Percentiles rank a stretch among this genome's conserved stretches.
phyloP scores from a whole-genome alignment of 1,284 basidiomycete species.

The Mycena citricolor region DNA sequence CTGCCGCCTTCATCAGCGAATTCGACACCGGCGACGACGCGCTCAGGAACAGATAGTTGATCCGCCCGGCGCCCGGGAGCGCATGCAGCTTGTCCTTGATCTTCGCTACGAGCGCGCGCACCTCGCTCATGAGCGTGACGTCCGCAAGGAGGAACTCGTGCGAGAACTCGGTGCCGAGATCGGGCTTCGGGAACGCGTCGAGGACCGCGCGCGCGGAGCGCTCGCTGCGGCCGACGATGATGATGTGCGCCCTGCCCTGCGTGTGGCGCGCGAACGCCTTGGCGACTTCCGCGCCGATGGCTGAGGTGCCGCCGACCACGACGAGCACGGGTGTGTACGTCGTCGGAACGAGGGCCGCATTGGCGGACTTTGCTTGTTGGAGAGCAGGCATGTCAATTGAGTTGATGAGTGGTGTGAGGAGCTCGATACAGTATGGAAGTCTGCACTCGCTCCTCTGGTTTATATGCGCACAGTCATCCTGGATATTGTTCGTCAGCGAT shows the following conservation, averaged over 20 bases:
- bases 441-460: too few species aligned
- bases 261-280: conserved; percentile 29
- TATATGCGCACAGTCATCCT: too few species aligned
- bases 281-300: conserved; percentile 35
- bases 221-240: conserved; percentile 37
- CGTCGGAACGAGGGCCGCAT: conserved; percentile 17
- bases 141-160: conserved; percentile 4
- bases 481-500: too few species aligned
- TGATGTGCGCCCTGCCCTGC: conserved; percentile 31
- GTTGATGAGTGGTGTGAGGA: too few species aligned
- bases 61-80: too few species aligned
- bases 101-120: too few species aligned
- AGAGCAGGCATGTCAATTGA: conserved; percentile 10
- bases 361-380: conserved; percentile 10
- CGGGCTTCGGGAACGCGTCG: conserved; percentile 11
- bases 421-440: too few species aligned
- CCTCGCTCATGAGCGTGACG: conserved; percentile 4
- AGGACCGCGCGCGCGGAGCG: conserved; percentile 35
- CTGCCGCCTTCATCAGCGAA: too few species aligned
- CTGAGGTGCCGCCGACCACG: conserved; percentile 39
- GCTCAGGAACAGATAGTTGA: too few species aligned
- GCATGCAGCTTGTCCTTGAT: too few species aligned
- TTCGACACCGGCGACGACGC: too few species aligned
- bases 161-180: background rate
- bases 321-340: conserved; percentile 32